Percentiles rank a stretch among this genome's conserved stretches.
Evolutionary conservation across 306 rosid species (phyloP).

Genomic region (Oemleria cerasiformis): DNA sequence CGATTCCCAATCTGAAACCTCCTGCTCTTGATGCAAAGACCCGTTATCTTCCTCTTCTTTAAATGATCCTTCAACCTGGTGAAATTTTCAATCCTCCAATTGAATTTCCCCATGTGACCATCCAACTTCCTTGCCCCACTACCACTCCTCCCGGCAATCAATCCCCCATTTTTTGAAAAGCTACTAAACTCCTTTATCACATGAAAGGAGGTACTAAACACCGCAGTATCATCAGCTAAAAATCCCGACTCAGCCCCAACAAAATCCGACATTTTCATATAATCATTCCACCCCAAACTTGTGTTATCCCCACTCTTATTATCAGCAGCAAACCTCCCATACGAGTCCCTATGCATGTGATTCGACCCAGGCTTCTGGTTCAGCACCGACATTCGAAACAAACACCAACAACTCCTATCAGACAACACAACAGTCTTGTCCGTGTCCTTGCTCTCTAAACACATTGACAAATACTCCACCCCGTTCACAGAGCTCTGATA

Average conservation of each 20-base stretch:
- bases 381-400: constrained; percentile 94
- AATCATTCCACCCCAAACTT: constrained; percentile 99
- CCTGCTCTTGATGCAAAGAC: constrained; percentile 96
- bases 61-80: constrained; percentile 91
- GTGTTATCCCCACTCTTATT: constrained; percentile 98
- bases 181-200: constrained; percentile 90
- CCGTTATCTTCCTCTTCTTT: constrained; percentile 96
- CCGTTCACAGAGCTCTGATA: constrained; percentile 95
- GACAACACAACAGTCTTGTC: constrained; percentile 76
- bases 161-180: constrained; percentile 87
- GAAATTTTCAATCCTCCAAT: constrained; percentile 95
- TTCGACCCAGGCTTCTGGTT: constrained; percentile 87
- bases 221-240: constrained; percentile 76
- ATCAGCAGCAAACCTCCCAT: constrained; percentile 95
- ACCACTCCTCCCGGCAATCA: constrained; percentile 67
- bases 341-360: constrained; percentile 97
- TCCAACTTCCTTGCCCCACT: constrained; percentile 83
- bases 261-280: constrained; percentile 93
- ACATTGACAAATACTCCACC: constrained; percentile 90
- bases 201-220: constrained; percentile 90
- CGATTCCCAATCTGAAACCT: constrained; percentile 96
- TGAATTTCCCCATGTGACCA: constrained; percentile 92
- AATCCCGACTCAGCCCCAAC: constrained; percentile 80
- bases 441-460: constrained; percentile 97
- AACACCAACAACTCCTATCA: constrained; percentile 99